These are phyloP conservation scores for Dissophora globulifera DNA, from an alignment of 192 early-diverging fungal species.

Conservation along the genomic window DNA sequence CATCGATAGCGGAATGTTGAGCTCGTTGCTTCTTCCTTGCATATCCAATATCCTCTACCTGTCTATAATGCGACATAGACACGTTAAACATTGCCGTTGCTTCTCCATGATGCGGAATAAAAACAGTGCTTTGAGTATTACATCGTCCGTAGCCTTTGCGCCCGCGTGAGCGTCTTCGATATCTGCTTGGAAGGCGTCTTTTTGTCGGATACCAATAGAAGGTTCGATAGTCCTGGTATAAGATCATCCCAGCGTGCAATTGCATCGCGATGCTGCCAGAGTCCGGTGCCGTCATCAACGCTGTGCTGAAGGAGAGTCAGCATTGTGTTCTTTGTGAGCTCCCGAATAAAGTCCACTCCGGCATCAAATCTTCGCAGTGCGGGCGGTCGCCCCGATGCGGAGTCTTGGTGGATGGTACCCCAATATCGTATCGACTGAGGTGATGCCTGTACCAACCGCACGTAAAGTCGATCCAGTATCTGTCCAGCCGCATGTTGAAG, in stretches of 20 bases:
- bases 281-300: neutral
- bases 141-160: neutral
- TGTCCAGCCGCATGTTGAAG: neutral
- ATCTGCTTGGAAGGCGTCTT: slow-evolving; percentile 1
- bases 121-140: neutral
- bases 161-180: neutral
- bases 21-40: neutral
- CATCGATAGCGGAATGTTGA: neutral
- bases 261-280: neutral
- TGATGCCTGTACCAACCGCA: neutral
- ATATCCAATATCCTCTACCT: neutral
- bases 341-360: slow-evolving; percentile 6
- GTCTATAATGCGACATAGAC: too few relatives aligned
- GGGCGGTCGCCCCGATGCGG: too few relatives aligned
- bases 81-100: too few relatives aligned
- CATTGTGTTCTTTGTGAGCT: neutral
- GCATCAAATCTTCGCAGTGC: neutral
- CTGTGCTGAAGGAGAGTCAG: neutral
- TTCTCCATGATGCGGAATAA: too few relatives aligned
- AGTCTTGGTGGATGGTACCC: neutral
- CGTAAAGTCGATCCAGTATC: slow-evolving; percentile 4
- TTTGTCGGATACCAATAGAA: neutral
- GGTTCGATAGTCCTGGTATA: neutral
- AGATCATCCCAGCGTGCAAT: slow-evolving; percentile 6
- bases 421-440: neutral